Percentiles rank a stretch among this genome's conserved stretches.
Conservation (phyloP, 192 early-diverging fungal species). For the Mortierella hygrophila region DNA sequence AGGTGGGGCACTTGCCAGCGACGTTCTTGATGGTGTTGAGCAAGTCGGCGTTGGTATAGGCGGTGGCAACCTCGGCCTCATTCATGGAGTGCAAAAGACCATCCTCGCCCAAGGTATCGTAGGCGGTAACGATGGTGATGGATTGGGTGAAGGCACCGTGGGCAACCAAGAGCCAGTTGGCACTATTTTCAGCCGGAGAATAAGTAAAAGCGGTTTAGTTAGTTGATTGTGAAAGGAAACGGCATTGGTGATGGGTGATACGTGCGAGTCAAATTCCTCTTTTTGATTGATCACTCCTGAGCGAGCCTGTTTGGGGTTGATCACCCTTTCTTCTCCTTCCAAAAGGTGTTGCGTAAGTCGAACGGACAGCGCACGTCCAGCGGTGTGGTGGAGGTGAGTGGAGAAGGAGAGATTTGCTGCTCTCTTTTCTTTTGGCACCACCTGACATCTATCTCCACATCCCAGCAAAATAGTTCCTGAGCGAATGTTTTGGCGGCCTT, state of each 20-base stretch:
- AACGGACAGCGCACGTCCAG: no score
- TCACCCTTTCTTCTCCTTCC: background rate
- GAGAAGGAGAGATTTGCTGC: background rate
- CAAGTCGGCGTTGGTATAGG: conserved; percentile 83
- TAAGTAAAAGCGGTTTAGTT: background rate
- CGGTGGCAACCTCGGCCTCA: conserved; percentile 77
- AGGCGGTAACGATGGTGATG: conserved; percentile 85
- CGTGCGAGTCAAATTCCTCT: background rate
- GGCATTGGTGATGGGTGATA: background rate
- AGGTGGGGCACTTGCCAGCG: conserved; percentile 65
- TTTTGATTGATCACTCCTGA: no score
- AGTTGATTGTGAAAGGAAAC: background rate
- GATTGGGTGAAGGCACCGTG: conserved; percentile 74
- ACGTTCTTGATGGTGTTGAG: conserved; percentile 76
- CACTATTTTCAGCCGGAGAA: conserved; percentile 31
- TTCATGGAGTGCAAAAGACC: conserved; percentile 88
- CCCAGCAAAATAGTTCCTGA: background rate
- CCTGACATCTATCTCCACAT: conserved; percentile 9
- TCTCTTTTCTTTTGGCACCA: background rate
- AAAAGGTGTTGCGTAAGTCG: background rate
- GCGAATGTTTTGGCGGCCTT: background rate
- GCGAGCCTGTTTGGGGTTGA: background rate
- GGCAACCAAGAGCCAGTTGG: conserved; percentile 76
- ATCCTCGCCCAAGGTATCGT: conserved; percentile 87
- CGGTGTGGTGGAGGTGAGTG: background rate